A percentile compares a stretch with the other conserved stretches of the same genome.
These are phyloP conservation scores for Orychophragmus violaceus DNA, from an alignment of 345 rosid genomes.

Conservation along the genomic window DNA sequence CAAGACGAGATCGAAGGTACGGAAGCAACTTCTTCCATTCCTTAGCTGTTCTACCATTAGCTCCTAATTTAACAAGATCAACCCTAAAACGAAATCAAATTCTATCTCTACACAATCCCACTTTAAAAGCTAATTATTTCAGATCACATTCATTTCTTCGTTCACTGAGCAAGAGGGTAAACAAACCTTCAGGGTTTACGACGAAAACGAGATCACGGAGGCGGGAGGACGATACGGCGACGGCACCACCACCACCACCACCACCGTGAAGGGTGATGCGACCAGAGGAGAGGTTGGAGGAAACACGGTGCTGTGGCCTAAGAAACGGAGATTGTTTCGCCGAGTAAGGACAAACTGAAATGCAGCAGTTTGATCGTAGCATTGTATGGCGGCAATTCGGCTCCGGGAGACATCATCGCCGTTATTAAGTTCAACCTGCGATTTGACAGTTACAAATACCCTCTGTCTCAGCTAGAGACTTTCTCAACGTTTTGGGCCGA, in stretches of 20 bases:
- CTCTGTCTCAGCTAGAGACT: neutral
- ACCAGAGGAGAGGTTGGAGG: constrained; percentile 19
- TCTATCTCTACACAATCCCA: neutral
- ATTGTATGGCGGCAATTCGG: too few species aligned
- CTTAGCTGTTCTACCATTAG: constrained; percentile 82
- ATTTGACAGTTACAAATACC: neutral
- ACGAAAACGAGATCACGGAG: constrained; percentile 89
- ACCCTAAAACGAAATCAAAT: neutral
- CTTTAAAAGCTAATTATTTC: too few species aligned
- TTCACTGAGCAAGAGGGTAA: neutral
- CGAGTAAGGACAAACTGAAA: too few species aligned
- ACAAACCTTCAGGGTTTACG: constrained; percentile 78
- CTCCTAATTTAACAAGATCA: constrained; percentile 45
- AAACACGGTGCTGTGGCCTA: neutral
- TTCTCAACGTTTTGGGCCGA: neutral
- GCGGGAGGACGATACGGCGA: constrained; percentile 33
- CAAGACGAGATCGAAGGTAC: constrained; percentile 68
- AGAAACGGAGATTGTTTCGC: too few species aligned
- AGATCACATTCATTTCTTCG: neutral
- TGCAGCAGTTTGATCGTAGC: too few species aligned
- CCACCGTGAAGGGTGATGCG: constrained; percentile 29
- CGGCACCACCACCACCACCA: neutral
- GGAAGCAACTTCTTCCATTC: constrained; percentile 94
- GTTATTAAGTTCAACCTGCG: neutral
- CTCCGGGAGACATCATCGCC: too few species aligned